Conservation (phyloP, 2,329 filamentous ascomycete genomes). For the Aspergillus sclerotialis region DNA sequence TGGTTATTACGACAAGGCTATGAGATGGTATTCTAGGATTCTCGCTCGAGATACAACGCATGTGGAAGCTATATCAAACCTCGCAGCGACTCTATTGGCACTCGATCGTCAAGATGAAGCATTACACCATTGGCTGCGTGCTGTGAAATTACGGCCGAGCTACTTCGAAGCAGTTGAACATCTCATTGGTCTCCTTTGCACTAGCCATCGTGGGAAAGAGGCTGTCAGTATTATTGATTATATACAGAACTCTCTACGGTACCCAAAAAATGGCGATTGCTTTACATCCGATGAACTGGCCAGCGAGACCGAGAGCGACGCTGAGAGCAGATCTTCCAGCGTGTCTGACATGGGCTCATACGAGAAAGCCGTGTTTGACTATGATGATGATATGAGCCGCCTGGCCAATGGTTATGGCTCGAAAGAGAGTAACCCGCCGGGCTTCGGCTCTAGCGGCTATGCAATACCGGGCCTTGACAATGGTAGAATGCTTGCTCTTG, state of each 20-base stretch:
- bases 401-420: constrained; percentile 18
- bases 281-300: constrained; percentile 46
- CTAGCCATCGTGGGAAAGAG: constrained; percentile 70
- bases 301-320: constrained; percentile 55
- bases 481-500: constrained; percentile 82
- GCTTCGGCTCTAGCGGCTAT: constrained; percentile 77
- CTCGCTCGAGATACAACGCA: constrained; percentile 51
- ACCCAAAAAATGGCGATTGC: constrained; percentile 42
- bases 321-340: constrained; percentile 46
- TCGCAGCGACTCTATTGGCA: constrained; percentile 81
- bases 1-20: constrained; percentile 67
- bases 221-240: constrained; percentile 82
- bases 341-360: constrained; percentile 46
- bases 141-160: constrained; percentile 74
- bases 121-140: constrained; percentile 74
- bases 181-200: constrained; percentile 79
- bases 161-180: constrained; percentile 96
- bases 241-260: constrained; percentile 66
- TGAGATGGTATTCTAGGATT: constrained; percentile 49
- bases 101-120: constrained; percentile 77
- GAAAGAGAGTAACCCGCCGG: constrained; percentile 29
- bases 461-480: constrained; percentile 79
- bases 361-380: constrained; percentile 53
- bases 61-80: constrained; percentile 88
- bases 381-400: constrained; percentile 39